Conservation (phyloP, 257 asterid genomes). For the Leonotis leonurus region DNA sequence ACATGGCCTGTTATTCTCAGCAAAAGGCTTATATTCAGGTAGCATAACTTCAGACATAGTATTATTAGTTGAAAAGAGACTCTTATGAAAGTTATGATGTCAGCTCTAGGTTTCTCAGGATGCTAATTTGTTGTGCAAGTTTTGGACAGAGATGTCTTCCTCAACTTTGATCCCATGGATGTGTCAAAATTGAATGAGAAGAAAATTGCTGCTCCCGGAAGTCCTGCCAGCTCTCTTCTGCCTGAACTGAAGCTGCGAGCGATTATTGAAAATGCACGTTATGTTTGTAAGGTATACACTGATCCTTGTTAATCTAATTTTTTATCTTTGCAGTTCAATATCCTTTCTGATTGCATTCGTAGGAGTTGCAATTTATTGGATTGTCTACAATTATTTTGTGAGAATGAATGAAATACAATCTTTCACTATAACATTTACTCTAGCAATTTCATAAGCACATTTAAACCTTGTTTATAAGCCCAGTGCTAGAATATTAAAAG, state of each 20-base stretch:
- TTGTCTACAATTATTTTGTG: neutral
- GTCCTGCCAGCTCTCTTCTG: conserved; percentile 72
- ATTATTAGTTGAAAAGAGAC: conserved; percentile 15
- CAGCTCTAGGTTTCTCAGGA: conserved; percentile 1
- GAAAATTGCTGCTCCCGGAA: conserved; percentile 64
- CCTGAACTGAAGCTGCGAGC: conserved; percentile 82
- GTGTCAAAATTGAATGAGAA: conserved; percentile 88
- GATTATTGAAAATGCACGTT: conserved; percentile 89
- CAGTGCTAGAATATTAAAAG: neutral
- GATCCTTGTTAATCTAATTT: no score
- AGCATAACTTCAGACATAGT: conserved; percentile 13
- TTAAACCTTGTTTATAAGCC: neutral
- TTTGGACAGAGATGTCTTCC: conserved; percentile 75
- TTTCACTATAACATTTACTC: neutral
- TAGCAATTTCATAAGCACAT: neutral
- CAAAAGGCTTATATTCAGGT: conserved; percentile 70
- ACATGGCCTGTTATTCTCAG: conserved; percentile 86
- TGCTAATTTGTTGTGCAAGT: conserved; percentile 29
- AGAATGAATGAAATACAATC: neutral
- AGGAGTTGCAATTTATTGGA: neutral
- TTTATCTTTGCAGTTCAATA: neutral
- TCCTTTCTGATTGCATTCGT: neutral
- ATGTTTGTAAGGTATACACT: conserved; percentile 60
- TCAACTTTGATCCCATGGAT: conserved; percentile 70
- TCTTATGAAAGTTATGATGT: neutral